phyloP scores from a whole-genome alignment of 805 yeast genomes.

The Naumovozyma dairenensis region DNA sequence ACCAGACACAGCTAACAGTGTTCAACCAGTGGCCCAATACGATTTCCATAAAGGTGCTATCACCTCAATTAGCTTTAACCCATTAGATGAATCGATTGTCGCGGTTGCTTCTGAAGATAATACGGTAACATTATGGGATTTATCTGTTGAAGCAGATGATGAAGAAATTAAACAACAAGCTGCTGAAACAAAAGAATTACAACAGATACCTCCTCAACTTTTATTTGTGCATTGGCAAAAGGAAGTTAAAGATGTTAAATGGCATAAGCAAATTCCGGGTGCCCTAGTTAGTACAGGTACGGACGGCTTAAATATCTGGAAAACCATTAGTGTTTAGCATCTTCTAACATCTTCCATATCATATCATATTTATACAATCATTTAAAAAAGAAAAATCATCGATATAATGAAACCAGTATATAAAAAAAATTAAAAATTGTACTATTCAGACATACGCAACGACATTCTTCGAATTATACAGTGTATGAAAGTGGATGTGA shows the following conservation, averaged over 20 bases:
- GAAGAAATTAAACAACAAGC: conserved; percentile 87
- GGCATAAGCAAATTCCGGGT: conserved; percentile 97
- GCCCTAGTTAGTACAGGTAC: conserved; percentile 89
- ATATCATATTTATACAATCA: background rate
- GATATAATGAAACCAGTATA: background rate
- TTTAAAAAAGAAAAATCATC: background rate
- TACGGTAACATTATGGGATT: conserved; percentile 95
- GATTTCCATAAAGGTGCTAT: conserved; percentile 91
- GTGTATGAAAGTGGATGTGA: too few relatives aligned
- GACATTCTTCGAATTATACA: too few relatives aligned
- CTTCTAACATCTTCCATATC: background rate
- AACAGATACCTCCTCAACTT: conserved; percentile 89
- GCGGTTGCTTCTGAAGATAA: conserved; percentile 96
- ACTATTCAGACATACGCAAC: background rate
- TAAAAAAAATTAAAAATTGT: background rate
- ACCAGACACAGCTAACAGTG: conserved; percentile 33
- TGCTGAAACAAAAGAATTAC: conserved; percentile 65
- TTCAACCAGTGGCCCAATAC: conserved; percentile 84
- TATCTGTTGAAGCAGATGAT: conserved; percentile 97
- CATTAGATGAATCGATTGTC: conserved; percentile 86
- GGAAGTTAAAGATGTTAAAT: conserved; percentile 94
- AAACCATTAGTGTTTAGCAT: conserved; percentile 78
- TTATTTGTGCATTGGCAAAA: conserved; percentile 97
- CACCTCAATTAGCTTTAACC: conserved; percentile 90
- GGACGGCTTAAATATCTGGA: conserved; percentile 92